Evolutionary conservation across 2,329 filamentous ascomycete species (phyloP).

Genomic region (Endothia cerciana): DNA sequence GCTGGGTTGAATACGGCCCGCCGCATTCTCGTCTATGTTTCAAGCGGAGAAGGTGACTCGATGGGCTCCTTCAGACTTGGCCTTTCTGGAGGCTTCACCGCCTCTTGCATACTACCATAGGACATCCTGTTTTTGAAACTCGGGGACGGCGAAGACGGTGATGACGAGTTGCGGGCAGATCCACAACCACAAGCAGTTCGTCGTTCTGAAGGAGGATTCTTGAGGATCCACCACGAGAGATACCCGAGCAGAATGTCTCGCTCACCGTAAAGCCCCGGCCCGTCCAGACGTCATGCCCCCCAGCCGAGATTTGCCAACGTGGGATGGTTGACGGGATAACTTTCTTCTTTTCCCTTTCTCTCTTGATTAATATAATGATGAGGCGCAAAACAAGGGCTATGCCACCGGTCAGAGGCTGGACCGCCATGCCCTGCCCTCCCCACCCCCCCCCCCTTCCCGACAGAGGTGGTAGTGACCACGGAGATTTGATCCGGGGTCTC

Average conservation of each 20-base stretch:
- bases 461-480: neutral
- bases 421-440: neutral
- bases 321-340: neutral
- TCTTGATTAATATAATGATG: neutral
- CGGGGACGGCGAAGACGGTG: slow-evolving; percentile 16
- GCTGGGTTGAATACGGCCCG: neutral
- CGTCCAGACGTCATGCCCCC: slow-evolving; percentile 14
- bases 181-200: slow-evolving; percentile 6
- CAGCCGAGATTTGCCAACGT: slow-evolving; percentile 8
- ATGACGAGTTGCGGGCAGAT: slow-evolving; percentile 9
- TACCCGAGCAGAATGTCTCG: slow-evolving; percentile 19
- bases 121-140: neutral
- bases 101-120: slow-evolving; percentile 2
- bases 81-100: slow-evolving; percentile 2
- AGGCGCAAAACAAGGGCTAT: neutral
- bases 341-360: neutral
- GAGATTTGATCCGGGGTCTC: slow-evolving; percentile 19
- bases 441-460: neutral
- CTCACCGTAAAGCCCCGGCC: slow-evolving; percentile 19
- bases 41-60: slow-evolving; percentile 3
- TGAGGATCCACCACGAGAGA: neutral
- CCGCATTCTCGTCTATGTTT: slow-evolving; percentile 18
- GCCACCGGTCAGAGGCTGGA: neutral
- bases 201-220: slow-evolving; percentile 10
- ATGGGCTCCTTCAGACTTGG: neutral